Base-by-base conservation (phyloP, 2,329 filamentous ascomycete species). In the Chaetomiaceae sp. region DNA sequence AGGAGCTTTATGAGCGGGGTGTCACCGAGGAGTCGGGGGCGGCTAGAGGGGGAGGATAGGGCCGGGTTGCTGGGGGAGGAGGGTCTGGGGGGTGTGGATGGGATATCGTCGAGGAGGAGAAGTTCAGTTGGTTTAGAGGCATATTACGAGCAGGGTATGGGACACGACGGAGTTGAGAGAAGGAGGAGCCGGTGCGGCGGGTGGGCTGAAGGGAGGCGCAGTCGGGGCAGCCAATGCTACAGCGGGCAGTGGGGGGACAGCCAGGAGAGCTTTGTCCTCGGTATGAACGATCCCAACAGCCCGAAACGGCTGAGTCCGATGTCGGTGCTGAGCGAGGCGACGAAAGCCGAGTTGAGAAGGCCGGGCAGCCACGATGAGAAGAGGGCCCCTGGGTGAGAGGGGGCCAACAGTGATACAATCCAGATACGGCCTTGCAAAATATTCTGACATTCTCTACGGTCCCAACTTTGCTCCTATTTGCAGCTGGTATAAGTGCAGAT, bases 211-310 rank as follows among this genome's bases (percentile, higher is more conserved):
- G 37, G 21, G 20, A 53, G 52, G 30, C 17, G 39, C 34, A 43
- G 33, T 4, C 27, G 51, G 23, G 48, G 44, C 8, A 51, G 39
- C 19, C 44, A 37, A 8, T 34, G 47, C 10, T 51, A 33, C 25
- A 54, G 50, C 23, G 54, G 52, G 17, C 39, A 55, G 7, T 65
- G 63, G 62, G 53, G 54, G 9, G 55, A 62, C 31, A 65, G 61
- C 47, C 63, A 66, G 55, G 65, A 65, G 47, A 66, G 63, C 34
- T 61, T 66, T 27, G 64, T 66, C 23, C 48, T 64, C 20, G 63
- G 63, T 6, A 34, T 60, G 51, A 65, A 65, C 48, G 63, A 66
- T 39, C 62, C 63, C 0, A 54, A 62, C 16, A 63, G 60, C 39
- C 59, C 62, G 7, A 62, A 54, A 9, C 50, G 61, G 12, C 14